A percentile compares a stretch with the other conserved stretches of the same genome.
phyloP scores from a whole-genome alignment of 1,284 basidiomycete genomes.

The Cystobasidium slooffiae region DNA sequence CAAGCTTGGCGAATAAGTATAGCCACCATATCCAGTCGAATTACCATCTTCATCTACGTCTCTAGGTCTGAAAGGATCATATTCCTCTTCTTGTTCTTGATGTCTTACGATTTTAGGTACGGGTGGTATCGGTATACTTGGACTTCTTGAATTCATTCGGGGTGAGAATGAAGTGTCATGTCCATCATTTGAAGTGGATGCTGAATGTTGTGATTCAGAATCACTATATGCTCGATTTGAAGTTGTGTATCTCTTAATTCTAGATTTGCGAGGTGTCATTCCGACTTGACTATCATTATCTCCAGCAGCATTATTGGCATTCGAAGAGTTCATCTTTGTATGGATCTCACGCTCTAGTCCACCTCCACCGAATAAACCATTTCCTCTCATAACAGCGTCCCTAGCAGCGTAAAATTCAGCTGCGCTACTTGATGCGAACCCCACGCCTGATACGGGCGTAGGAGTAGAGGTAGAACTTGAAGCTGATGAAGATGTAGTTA shows the following conservation, averaged over 20 bases:
- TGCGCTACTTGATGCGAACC: slow-evolving; percentile 25
- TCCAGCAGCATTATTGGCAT: not conserved
- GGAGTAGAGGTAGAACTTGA: slow-evolving; percentile 17
- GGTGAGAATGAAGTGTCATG: not conserved
- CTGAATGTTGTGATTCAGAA: slow-evolving; percentile 14
- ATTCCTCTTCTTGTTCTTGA: slow-evolving; percentile 41
- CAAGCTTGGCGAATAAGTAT: not conserved
- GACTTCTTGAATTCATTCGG: not conserved
- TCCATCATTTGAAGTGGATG: not conserved
- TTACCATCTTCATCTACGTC: slow-evolving; percentile 16
- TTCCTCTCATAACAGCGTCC: slow-evolving; percentile 36
- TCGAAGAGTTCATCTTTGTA: slow-evolving; percentile 20
- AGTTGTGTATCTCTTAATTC: slow-evolving; percentile 14
- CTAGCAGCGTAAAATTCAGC: slow-evolving; percentile 41
- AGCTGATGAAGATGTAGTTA: slow-evolving; percentile 1
- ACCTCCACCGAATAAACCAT: slow-evolving; percentile 34
- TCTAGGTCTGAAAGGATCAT: slow-evolving; percentile 36
- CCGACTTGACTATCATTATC: not conserved
- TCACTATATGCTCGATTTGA: slow-evolving; percentile 18
- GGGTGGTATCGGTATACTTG: slow-evolving; percentile 6
- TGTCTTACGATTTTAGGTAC: slow-evolving; percentile 16
- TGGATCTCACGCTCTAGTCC: slow-evolving; percentile 38
- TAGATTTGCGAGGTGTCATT: slow-evolving; percentile 5
- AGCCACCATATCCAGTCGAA: too few relatives aligned
- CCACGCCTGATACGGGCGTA: slow-evolving; percentile 13